Evolutionary conservation across 331 rosid species (phyloP).

Genomic region (Quercus tomentella): DNA sequence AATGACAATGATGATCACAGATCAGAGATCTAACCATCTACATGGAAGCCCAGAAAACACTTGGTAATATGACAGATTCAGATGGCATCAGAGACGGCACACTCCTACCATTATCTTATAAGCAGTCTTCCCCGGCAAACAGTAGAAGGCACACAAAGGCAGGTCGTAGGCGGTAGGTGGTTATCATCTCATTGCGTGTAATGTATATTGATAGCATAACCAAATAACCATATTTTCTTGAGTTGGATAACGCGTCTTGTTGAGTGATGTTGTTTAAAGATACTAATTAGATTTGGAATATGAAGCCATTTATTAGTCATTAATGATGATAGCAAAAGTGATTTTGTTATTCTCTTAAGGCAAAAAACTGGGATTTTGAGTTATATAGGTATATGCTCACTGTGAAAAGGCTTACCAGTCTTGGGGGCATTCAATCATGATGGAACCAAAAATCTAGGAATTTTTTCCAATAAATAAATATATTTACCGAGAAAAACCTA

Average conservation of each 20-base stretch:
- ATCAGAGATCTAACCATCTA: slow-evolving; percentile 77
- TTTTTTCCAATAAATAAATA: neutral
- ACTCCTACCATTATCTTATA: slow-evolving; percentile 63
- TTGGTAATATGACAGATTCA: slow-evolving; percentile 56
- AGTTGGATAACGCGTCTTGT: neutral
- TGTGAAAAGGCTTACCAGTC: too few relatives aligned
- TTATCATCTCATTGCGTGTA: slow-evolving; percentile 1
- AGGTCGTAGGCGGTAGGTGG: slow-evolving; percentile 62
- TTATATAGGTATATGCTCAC: too few relatives aligned
- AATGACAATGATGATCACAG: slow-evolving; percentile 38
- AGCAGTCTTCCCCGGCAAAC: slow-evolving; percentile 52
- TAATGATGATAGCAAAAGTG: too few relatives aligned
- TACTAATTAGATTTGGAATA: neutral
- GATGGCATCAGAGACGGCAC: slow-evolving; percentile 82
- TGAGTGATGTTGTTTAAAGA: neutral
- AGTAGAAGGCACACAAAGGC: slow-evolving; percentile 54
- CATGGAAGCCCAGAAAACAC: slow-evolving; percentile 72
- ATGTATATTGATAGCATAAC: neutral
- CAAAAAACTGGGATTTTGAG: too few relatives aligned
- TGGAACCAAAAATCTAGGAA: neutral
- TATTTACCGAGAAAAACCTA: neutral
- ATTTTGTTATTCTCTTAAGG: too few relatives aligned
- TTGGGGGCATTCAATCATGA: too few relatives aligned
- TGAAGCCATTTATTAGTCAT: neutral
- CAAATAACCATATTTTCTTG: neutral